Evolutionary conservation across 345 rosid genomes (phyloP), one percentile per base, ranked within the genome.

Genomic region (Clarkia xantiana): DNA sequence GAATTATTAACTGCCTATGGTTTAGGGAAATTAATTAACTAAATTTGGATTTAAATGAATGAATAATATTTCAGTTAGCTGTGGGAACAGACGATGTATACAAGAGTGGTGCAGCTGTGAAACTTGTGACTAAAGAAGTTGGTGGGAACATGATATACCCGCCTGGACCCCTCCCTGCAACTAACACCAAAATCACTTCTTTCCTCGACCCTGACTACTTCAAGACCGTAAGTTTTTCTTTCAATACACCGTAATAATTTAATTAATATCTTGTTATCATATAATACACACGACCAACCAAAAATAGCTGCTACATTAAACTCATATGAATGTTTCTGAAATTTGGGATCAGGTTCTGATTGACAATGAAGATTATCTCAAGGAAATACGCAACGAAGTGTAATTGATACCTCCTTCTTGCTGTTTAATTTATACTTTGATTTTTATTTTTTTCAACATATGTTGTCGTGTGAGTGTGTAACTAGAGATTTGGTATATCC

Each of bases 141-240:
- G 76, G 79, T 42, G 79, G 76, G 40, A 64, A 56, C 55, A 67
- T 74, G n/a, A 23, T 66, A 18, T 53, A 68, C 18, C 76, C 64
- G 23, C 73, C 79, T 0, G 73, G 79, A 34, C 73, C 69, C 0
- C 18, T 58, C 39, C 78, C 72, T 6, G 57, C 59, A 47, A 49
- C 69, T 25, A 54, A 47, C 59, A 67, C 67, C 65, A 70, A 56
- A 50, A 67, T 57, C 45, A 67, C 67, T 40, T 53, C 73, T 14
- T 74, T 71, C 48, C 60, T 70, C 1, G 79, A 74, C 54, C 79
- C 71, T 1, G 73, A 74, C 42, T 73, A 76, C 57, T 64, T 67
- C 66, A 74, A 70, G 54, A 64, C 73, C 6, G 79, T 70, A 53
- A 44, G 66, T 40, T 44, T n/a, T n/a, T n/a, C n/a, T 44, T 34